phyloP scores from a whole-genome alignment of 2,329 filamentous ascomycete species.

The Apiospora hydei region DNA sequence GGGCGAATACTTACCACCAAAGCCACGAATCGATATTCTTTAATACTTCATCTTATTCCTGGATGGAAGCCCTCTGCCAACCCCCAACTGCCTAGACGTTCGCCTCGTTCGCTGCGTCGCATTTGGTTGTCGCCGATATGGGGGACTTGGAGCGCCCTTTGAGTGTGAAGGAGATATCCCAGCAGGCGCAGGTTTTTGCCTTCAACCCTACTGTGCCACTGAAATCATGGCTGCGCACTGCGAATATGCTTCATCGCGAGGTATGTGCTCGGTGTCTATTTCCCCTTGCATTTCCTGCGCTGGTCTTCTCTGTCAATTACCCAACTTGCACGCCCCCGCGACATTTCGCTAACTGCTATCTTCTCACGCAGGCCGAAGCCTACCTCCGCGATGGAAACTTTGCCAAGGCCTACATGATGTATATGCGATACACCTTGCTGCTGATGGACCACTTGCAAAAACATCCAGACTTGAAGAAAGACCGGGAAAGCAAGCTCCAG shows the following conservation, averaged over 20 bases:
- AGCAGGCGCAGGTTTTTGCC: conserved; percentile 78
- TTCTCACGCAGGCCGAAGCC: conserved; percentile 71
- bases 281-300: not conserved
- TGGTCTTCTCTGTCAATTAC: not conserved
- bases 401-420: conserved; percentile 86
- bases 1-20: conserved; percentile 9
- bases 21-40: not conserved
- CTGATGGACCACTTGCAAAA: conserved; percentile 75
- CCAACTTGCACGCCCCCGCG: not conserved
- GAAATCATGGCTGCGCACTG: conserved; percentile 82
- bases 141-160: conserved; percentile 60
- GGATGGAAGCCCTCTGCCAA: conserved; percentile 20
- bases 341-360: conserved; percentile 34
- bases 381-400: conserved; percentile 88
- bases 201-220: conserved; percentile 81
- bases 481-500: conserved; percentile 66
- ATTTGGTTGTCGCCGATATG: conserved; percentile 23
- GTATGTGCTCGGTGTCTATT: conserved; percentile 50
- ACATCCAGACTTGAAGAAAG: conserved; percentile 77
- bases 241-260: conserved; percentile 81
- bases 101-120: not conserved
- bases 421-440: conserved; percentile 90
- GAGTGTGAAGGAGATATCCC: conserved; percentile 78
- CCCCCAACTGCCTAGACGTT: not conserved
- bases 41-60: conserved; percentile 27